These are phyloP conservation scores for Dysphania ambrosioides DNA, from an alignment of 148 eudicot species.

Conservation along the genomic window DNA sequence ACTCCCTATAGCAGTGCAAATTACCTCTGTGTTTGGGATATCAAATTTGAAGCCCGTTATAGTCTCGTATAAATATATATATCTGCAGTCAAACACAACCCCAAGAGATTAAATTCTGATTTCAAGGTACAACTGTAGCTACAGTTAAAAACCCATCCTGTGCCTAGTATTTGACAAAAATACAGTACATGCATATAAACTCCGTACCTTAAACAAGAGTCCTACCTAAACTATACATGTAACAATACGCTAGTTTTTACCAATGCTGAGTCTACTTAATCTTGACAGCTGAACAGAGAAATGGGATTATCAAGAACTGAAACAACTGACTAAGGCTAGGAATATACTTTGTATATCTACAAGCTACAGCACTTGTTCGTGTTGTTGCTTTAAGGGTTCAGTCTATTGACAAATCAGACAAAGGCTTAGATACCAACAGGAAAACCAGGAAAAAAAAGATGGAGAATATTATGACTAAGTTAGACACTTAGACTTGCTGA, in stretches of 20 bases:
- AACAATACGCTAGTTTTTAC: no score
- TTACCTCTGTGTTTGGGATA: constrained; percentile 56
- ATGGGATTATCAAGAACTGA: not conserved
- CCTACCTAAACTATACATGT: not conserved
- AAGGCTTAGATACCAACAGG: not conserved
- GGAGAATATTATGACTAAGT: no score
- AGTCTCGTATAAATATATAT: constrained; percentile 78
- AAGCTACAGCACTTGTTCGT: not conserved
- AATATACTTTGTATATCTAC: not conserved
- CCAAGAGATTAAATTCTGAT: not conserved
- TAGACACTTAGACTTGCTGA: no score
- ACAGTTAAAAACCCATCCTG: not conserved
- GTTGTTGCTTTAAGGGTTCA: not conserved
- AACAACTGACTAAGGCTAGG: not conserved
- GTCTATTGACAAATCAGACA: not conserved
- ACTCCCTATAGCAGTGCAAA: not conserved
- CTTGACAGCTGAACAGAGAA: not conserved
- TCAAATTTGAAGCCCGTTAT: constrained; percentile 77
- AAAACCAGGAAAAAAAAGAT: not conserved
- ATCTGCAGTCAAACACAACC: constrained; percentile 45
- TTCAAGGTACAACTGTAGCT: not conserved
- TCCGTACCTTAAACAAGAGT: not conserved
- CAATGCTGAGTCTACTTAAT: no score
- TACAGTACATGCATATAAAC: no score
- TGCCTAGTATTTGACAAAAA: not conserved